Evolutionary conservation across 768 basidiomycete species (phyloP), one percentile per base, ranked within the genome.

Genomic region (Lactifluus pinguis): DNA sequence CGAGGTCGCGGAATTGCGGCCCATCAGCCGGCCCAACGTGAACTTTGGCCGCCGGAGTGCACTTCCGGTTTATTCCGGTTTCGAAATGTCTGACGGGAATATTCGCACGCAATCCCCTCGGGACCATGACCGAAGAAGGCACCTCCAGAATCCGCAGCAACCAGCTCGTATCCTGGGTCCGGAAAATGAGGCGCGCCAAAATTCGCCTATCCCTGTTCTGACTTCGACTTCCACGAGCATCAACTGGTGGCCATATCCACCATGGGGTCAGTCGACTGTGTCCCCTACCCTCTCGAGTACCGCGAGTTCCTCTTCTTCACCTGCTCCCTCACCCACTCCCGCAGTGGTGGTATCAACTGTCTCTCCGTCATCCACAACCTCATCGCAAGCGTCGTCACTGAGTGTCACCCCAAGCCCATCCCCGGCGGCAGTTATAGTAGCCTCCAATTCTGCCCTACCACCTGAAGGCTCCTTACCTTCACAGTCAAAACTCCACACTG

Each of bases 211-310:
- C 19, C 4, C 39, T 15, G 7, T 25, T 41, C 32, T 51, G 14
- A 53, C 61, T 6, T 21, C 62, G 11, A 47, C 45, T 11, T 59
- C 70, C 14, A 64, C 69, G 17, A 70, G 67, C 60, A 60, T 71
- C 51, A 64, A 71, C 55, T 73, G 72, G 72, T 73, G 72, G 72
- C 72, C 72, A 0, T 74, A 72, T 53, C 71, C 72, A 0, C 53
- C 72, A 1, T 71, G 68, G 68, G 63, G 68, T 4, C 61, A 67
- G 45, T 62, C 61, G 7, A 60, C 55, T n/a, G 38, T 38, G 14
- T 45, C 56, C 6, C 36, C 42, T 7, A 45, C 61, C 5, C 55
- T 49, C 21, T 44, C 59, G 11, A 34, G 29, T 21, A 48, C 49
- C 10, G 30, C 49, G 7, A 53, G 25, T 41, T 30, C 41, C 13